phyloP scores from a whole-genome alignment of 2,329 filamentous ascomycete species.

The Clarireedia hainanense region DNA sequence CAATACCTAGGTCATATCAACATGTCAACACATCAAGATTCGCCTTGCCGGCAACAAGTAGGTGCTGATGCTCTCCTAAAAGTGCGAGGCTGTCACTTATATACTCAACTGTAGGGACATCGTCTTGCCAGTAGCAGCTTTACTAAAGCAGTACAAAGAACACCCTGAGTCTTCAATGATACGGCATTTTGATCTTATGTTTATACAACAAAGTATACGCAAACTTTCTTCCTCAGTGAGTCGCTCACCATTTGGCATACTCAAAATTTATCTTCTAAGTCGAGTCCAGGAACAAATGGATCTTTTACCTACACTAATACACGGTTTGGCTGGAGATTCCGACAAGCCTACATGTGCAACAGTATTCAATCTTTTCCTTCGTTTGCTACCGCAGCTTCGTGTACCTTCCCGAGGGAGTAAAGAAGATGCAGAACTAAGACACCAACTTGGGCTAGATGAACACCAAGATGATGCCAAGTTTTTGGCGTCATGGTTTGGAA shows the following conservation, averaged over 20 bases:
- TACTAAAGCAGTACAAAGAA: conserved; percentile 86
- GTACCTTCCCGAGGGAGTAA: conserved; percentile 71
- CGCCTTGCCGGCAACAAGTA: conserved; percentile 32
- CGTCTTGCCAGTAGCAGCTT: conserved; percentile 72
- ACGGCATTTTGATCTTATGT: conserved; percentile 80
- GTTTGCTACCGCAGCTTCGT: conserved; percentile 61
- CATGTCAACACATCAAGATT: conserved; percentile 66
- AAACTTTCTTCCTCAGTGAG: conserved; percentile 45
- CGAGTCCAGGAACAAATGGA: conserved; percentile 52
- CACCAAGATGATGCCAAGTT: conserved; percentile 59
- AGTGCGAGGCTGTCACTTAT: conserved; percentile 1
- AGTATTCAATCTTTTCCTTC: conserved; percentile 76
- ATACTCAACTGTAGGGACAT: conserved; percentile 37
- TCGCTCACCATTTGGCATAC: conserved; percentile 2
- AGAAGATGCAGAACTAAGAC: conserved; percentile 64
- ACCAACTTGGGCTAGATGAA: conserved; percentile 57
- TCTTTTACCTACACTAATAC: conserved; percentile 62
- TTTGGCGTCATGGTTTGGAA: conserved; percentile 66
- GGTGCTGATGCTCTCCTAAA: conserved; percentile 8
- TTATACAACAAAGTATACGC: conserved; percentile 76
- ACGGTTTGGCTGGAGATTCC: conserved; percentile 55
- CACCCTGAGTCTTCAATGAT: conserved; percentile 61
- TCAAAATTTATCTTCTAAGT: background rate
- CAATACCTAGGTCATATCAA: conserved; percentile 47
- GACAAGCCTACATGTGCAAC: conserved; percentile 48